Base-by-base conservation (phyloP, 177 flowering plant species). In the Vitis hybrid region DNA sequence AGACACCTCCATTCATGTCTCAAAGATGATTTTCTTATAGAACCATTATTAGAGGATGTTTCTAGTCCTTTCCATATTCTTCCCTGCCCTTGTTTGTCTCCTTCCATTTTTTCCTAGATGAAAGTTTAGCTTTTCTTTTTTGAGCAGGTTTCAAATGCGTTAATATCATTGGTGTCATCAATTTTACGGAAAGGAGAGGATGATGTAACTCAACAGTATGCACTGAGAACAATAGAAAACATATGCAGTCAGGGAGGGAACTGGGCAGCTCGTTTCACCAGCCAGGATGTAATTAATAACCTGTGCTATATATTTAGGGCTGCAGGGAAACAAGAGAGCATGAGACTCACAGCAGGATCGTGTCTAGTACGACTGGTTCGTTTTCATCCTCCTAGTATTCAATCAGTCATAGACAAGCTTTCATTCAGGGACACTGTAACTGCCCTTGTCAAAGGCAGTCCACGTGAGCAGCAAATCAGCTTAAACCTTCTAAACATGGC, bases 181-280 rank as follows among this genome's bases (percentile, higher is more conserved):
- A 74, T 92, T 69, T 79, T 96, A 69, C 86, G 97, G n/a, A 92
- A 90, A 74, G 99, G 99, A 68, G 97, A 94, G 78, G 99, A 96
- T 83, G 99, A 92, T 79, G 49, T 89, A 28, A 92, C 97, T 56
- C 99, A 96, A 78, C 88, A 94, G 51, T 94, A 94, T 82, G 99
- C 98, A 59, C 81, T 96, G 77, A 88, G 98, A 82, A 91, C 99
- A 31, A 89, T 94, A 62, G 99, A 96, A 71, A 96, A 96, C 74
- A 82, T 94, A 68, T 92, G 92, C 72, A 92, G 99, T 78, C 99
- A 94, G 86, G 99, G 98, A 73, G 91, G 80, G 54, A 80, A 85
- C 31, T 96, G 98, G 97, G 94, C 92, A 47, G 74, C 86, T 75
- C 95, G 98, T 66, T 96, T 96, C 73, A 81, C 89, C 62, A 87